These are phyloP conservation scores for Marsdenia floribunda DNA, from an alignment of 257 asterid genomes.

Conservation along the genomic window DNA sequence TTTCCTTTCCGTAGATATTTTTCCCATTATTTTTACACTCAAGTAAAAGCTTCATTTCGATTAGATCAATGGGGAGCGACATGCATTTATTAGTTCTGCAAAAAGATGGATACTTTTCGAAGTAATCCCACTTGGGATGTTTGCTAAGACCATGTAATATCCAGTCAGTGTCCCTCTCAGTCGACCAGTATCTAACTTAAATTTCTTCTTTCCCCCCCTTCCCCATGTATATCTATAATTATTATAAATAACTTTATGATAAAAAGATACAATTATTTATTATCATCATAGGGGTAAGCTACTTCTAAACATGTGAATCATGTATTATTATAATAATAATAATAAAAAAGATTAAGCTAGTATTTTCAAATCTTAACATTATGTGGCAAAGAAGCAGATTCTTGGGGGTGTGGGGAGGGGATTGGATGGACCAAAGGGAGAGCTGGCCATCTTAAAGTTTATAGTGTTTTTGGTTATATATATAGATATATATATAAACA, in stretches of 20 bases:
- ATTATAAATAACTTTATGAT: too few relatives aligned
- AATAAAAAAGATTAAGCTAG: too few relatives aligned
- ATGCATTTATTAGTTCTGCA: constrained; percentile 32
- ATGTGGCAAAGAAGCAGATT: constrained; percentile 6
- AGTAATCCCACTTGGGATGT: constrained; percentile 45
- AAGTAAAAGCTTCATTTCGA: background rate
- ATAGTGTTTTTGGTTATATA: background rate
- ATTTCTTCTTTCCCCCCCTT: background rate
- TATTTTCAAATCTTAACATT: background rate
- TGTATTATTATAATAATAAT: background rate
- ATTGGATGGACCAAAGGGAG: constrained; percentile 1
- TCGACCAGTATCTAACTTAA: constrained; percentile 32
- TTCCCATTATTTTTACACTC: background rate
- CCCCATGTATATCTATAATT: too few relatives aligned
- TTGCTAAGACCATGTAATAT: constrained; percentile 26
- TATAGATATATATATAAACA: too few relatives aligned
- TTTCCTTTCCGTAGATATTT: background rate
- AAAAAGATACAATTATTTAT: background rate
- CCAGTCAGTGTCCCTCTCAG: constrained; percentile 27
- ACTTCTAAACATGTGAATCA: background rate
- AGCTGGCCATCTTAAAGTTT: constrained; percentile 31
- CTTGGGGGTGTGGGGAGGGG: constrained; percentile 11
- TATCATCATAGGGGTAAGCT: background rate
- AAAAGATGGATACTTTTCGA: constrained; percentile 27
- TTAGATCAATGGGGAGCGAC: constrained; percentile 5